A percentile compares a stretch with the other conserved stretches of the same genome.
phyloP scores from a whole-genome alignment of 2,329 filamentous ascomycete species.

The Pyrenophora tritici-repentis region DNA sequence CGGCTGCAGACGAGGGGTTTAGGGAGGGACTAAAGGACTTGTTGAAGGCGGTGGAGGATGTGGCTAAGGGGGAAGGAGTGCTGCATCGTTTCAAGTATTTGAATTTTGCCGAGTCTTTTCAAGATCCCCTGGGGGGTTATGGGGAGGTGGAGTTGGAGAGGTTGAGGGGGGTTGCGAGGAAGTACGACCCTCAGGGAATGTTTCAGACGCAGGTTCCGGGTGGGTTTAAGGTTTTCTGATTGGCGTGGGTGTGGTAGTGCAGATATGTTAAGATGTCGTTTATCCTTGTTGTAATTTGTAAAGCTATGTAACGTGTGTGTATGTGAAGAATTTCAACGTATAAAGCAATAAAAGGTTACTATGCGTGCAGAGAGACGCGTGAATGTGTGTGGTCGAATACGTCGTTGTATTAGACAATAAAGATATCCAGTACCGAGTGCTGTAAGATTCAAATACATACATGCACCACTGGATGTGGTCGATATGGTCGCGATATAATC shows the following conservation, averaged over 20 bases:
- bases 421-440: too few species aligned
- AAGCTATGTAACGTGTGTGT: too few species aligned
- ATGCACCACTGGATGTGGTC: too few species aligned
- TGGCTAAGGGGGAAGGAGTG: constrained; percentile 25
- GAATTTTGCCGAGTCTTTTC: constrained; percentile 46
- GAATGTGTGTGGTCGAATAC: too few species aligned
- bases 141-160: constrained; percentile 15
- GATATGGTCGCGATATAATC: too few species aligned
- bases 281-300: too few species aligned
- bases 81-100: constrained; percentile 28
- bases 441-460: too few species aligned
- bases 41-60: constrained; percentile 22
- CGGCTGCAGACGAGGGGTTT: constrained; percentile 17
- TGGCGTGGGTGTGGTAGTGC: neutral
- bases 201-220: constrained; percentile 31
- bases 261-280: neutral
- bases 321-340: too few species aligned
- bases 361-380: too few species aligned
- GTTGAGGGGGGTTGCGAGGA: constrained; percentile 20
- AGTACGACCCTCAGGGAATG: constrained; percentile 30
- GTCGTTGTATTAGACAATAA: too few species aligned
- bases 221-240: constrained; percentile 29
- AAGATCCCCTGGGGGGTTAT: constrained; percentile 37
- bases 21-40: constrained; percentile 25
- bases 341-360: too few species aligned